These are phyloP conservation scores for Pulchroboletus neoregius DNA, from an alignment of 1,284 basidiomycete genomes.

Conservation along the genomic window DNA sequence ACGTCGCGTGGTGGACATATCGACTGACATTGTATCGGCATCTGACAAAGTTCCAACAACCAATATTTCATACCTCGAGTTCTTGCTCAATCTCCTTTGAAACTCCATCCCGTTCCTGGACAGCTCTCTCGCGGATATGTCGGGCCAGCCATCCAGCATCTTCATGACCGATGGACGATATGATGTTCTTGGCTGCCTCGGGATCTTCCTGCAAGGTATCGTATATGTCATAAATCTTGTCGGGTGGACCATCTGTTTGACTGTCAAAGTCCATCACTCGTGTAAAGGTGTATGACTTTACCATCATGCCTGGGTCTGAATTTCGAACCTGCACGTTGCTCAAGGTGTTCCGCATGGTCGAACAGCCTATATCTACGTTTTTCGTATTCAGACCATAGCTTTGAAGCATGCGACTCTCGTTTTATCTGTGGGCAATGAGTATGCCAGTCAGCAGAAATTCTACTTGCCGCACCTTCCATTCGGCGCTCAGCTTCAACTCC, in stretches of 20 bases:
- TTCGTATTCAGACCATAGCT: slow-evolving; percentile 52
- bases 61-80: slow-evolving; percentile 49
- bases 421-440: slow-evolving; percentile 39
- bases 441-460: not conserved
- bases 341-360: slow-evolving; percentile 54
- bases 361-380: slow-evolving; percentile 47
- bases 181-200: slow-evolving; percentile 38
- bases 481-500: slow-evolving; percentile 55
- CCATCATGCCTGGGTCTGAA: slow-evolving; percentile 45
- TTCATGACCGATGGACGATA: slow-evolving; percentile 40
- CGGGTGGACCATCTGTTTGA: slow-evolving; percentile 46
- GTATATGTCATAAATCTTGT: slow-evolving; percentile 60
- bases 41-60: not conserved
- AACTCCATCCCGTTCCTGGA: slow-evolving; percentile 48
- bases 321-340: slow-evolving; percentile 44
- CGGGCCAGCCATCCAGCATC: slow-evolving; percentile 64
- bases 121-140: slow-evolving; percentile 50
- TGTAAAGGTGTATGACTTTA: slow-evolving; percentile 24
- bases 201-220: slow-evolving; percentile 57
- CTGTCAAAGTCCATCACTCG: not conserved
- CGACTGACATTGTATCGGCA: slow-evolving; percentile 39
- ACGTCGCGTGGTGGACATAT: slow-evolving; percentile 77
- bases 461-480: slow-evolving; percentile 61
- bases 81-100: slow-evolving; percentile 65
- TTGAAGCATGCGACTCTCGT: slow-evolving; percentile 51